Base-by-base conservation (phyloP, 805 yeast genomes). In the Saccharomycopsis fodiens region DNA sequence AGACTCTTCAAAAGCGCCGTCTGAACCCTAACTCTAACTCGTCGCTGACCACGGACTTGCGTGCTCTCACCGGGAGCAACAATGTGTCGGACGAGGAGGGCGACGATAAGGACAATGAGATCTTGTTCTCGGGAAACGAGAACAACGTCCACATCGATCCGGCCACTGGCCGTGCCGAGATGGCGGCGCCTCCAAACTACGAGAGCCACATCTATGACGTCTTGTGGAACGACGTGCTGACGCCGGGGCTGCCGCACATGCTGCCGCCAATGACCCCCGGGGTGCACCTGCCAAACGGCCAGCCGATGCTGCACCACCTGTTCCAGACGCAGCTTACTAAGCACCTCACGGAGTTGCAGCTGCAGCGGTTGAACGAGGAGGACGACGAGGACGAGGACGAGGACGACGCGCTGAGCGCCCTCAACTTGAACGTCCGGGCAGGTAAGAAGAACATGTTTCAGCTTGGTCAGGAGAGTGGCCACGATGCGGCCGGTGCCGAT, bases 101-200 rank as follows among this genome's bases (percentile, higher is more conserved):
- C 17, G 57, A 53, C 17, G 55, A 50, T 7, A 64, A 56, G 16
- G 64, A 60, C 40, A 68, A 67, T 35, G 72, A 68, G 20, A 59
- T 67, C 15, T 58, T 70, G 20, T 70, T 70, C 53, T 43, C 59
- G 6, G 54, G 55, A 15, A 45, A 52, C 6, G 47, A 53, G 29
- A 25, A 44, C 17, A 44, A 49, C 13, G 48, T 41, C 15, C 48
- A 54, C 12, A 48, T 48, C 4, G 57, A 57, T 23, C 49, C 54
- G 3, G 46, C 56, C 30, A 48, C 59, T 4, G 57, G 63, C n/a
- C 68, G 70, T 3, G 67, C 73, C 45, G 72, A 65, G 39, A 57
- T 76, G 39, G 70, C 77, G 66, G 93, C 96, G 1, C 96, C 96
- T 2, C 95, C 97, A 22, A 73, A 82, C 47, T 88, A 88, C 60